These are phyloP conservation scores for Fusarium aywerte DNA, from an alignment of 2,329 filamentous ascomycete genomes.

Conservation along the genomic window DNA sequence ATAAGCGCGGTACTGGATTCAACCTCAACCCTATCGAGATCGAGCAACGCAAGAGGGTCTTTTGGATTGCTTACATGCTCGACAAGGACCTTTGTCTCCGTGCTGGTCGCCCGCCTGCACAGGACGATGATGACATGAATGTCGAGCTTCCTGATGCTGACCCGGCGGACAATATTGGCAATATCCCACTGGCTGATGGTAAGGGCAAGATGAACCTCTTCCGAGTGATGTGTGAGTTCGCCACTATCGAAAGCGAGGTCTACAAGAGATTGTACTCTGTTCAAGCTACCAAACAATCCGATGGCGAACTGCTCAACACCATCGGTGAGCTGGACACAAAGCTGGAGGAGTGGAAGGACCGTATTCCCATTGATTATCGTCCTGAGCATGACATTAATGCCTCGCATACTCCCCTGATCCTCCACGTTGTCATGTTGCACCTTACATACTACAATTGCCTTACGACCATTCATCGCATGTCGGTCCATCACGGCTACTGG, in stretches of 20 bases:
- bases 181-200: constrained; percentile 88
- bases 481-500: constrained; percentile 97
- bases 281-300: constrained; percentile 88
- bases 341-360: constrained; percentile 95
- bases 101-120: constrained; percentile 68
- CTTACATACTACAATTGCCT: constrained; percentile 98
- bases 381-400: constrained; percentile 97
- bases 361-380: constrained; percentile 94
- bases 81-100: constrained; percentile 72
- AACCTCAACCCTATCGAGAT: constrained; percentile 93
- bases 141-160: constrained; percentile 93
- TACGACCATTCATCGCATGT: constrained; percentile 98
- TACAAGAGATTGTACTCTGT: constrained; percentile 95
- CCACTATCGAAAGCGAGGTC: constrained; percentile 90
- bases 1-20: constrained; percentile 92
- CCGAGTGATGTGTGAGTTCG: constrained; percentile 89
- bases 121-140: constrained; percentile 83
- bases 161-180: constrained; percentile 91
- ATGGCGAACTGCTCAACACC: constrained; percentile 92
- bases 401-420: constrained; percentile 89
- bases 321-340: constrained; percentile 93
- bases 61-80: constrained; percentile 74
- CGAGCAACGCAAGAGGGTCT: constrained; percentile 80
- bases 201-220: constrained; percentile 96
- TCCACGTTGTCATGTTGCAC: constrained; percentile 94